Conservation (phyloP, 192 early-diverging fungal species). For the Dimargaris xerosporica region DNA sequence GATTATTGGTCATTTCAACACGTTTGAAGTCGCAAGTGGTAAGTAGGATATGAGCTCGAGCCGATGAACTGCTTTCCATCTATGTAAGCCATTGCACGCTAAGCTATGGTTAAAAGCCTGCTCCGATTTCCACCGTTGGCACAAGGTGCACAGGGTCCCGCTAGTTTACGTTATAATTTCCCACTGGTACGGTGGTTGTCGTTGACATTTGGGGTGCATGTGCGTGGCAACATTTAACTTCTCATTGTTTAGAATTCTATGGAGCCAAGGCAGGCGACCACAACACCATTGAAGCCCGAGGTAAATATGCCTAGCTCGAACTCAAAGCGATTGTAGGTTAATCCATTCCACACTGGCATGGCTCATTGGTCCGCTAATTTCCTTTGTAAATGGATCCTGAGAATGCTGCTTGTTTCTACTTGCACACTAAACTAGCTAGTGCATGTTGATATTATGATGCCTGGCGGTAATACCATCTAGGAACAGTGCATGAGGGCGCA, state of each 20-base stretch:
- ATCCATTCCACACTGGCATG: neutral
- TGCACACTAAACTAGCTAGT: neutral
- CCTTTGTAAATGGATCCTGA: neutral
- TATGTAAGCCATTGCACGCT: too few relatives aligned
- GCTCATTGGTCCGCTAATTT: neutral
- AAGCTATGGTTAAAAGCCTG: too few relatives aligned
- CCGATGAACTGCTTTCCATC: too few relatives aligned
- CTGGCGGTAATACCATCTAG: constrained; percentile 16
- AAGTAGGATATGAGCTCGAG: constrained; percentile 13
- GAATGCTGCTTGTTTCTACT: neutral
- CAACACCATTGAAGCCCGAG: constrained; percentile 48
- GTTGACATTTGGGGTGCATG: neutral
- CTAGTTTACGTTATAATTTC: neutral
- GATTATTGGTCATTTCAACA: constrained; percentile 54
- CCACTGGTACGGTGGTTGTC: neutral
- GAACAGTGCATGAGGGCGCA: constrained; percentile 34
- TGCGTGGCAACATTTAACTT: neutral
- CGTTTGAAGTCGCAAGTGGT: constrained; percentile 61
- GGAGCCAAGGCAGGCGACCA: constrained; percentile 44
- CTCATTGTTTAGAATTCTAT: constrained; percentile 34
- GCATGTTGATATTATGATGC: neutral
- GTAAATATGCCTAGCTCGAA: constrained; percentile 17
- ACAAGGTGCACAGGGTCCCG: neutral
- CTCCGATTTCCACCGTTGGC: neutral
- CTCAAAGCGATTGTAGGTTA: neutral